Percentiles rank a stretch among this genome's conserved stretches.
Evolutionary conservation across 2,329 filamentous ascomycete genomes (phyloP).

Genomic region (Aspergillus aculeatinus): DNA sequence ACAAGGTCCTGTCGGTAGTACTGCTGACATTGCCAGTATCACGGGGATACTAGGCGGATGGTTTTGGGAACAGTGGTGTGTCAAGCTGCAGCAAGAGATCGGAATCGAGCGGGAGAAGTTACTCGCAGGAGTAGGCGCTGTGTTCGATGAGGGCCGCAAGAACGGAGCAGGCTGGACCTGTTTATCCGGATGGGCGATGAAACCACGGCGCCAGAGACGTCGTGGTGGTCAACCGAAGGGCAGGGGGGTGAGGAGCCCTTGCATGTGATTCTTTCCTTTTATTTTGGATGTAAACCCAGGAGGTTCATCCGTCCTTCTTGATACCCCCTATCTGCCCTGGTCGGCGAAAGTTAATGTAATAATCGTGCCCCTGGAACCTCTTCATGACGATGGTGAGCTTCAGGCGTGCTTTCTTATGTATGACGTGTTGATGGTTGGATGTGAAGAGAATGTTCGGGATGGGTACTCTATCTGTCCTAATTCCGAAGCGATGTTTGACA

Average conservation of each 20-base stretch:
- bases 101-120: constrained; percentile 60
- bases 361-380: background rate
- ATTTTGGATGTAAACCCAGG: background rate
- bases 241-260: constrained; percentile 5
- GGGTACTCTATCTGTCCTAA: too few relatives aligned
- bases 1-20: constrained; percentile 60
- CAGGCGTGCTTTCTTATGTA: background rate
- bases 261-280: constrained; percentile 6
- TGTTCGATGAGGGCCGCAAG: constrained; percentile 61
- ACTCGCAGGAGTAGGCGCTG: constrained; percentile 56
- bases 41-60: constrained; percentile 81
- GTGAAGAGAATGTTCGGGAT: too few relatives aligned
- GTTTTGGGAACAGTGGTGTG: constrained; percentile 95
- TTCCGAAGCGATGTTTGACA: background rate
- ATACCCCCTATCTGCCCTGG: background rate
- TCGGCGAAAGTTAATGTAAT: constrained; percentile 18
- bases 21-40: constrained; percentile 69
- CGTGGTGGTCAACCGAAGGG: background rate
- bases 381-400: background rate
- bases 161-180: constrained; percentile 60
- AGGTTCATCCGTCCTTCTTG: background rate
- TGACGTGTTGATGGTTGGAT: background rate
- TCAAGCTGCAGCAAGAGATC: constrained; percentile 84
- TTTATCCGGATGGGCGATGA: constrained; percentile 60
- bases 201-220: constrained; percentile 38